phyloP scores from a whole-genome alignment of 441 rosid genomes.

The Geranium incanum region DNA sequence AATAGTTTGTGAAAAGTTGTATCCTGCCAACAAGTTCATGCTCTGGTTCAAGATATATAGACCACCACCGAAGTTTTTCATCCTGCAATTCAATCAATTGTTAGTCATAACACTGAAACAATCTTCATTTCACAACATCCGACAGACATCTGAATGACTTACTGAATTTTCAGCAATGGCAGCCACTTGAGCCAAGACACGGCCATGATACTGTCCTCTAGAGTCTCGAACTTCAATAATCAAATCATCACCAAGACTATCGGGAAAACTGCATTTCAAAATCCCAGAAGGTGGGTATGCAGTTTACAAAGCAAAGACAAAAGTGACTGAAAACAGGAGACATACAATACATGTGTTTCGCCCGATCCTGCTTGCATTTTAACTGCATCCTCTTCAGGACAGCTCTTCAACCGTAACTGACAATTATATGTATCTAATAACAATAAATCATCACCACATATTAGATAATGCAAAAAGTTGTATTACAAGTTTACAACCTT shows the following conservation, averaged over 20 bases:
- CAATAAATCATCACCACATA: background rate
- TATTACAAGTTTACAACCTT: background rate
- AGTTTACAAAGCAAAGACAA: constrained; percentile 18
- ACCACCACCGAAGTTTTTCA: constrained; percentile 94
- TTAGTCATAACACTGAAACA: constrained; percentile 18
- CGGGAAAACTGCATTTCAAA: constrained; percentile 70
- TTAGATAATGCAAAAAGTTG: background rate
- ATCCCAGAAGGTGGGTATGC: constrained; percentile 21
- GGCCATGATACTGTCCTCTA: constrained; percentile 75
- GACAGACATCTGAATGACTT: constrained; percentile 21
- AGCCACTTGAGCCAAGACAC: constrained; percentile 89
- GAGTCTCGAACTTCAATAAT: constrained; percentile 82
- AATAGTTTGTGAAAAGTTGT: constrained; percentile 73
- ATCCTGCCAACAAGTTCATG: constrained; percentile 86
- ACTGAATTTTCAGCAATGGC: constrained; percentile 72
- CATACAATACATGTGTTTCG: constrained; percentile 91
- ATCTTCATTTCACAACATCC: constrained; percentile 13
- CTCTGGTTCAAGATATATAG: constrained; percentile 83
- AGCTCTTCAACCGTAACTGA: constrained; percentile 68
- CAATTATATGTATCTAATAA: constrained; percentile 72
- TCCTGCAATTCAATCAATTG: constrained; percentile 49
- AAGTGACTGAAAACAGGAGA: constrained; percentile 16
- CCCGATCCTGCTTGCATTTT: constrained; percentile 92
- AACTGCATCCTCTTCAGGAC: constrained; percentile 64
- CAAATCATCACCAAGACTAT: constrained; percentile 84